A percentile compares a stretch with the other conserved stretches of the same genome.
These are phyloP conservation scores for Clitopilus passeckerianus DNA, from an alignment of 768 basidiomycete species.

Conservation along the genomic window DNA sequence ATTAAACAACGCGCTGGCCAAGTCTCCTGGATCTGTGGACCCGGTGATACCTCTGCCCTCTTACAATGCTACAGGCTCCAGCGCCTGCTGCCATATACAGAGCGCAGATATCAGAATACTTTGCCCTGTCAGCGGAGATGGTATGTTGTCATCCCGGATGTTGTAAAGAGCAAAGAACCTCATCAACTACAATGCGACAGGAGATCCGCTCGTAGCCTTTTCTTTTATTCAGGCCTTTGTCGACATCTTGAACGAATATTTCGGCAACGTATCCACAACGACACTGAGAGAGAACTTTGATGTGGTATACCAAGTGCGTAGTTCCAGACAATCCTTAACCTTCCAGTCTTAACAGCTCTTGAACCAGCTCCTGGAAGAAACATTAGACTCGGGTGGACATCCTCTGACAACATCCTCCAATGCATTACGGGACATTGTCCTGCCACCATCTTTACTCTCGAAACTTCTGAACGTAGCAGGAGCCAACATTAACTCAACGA, in stretches of 20 bases:
- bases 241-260: constrained; percentile 81
- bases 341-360: constrained; percentile 5
- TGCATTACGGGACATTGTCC: constrained; percentile 87
- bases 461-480: constrained; percentile 57
- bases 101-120: constrained; percentile 73
- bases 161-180: neutral
- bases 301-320: constrained; percentile 82
- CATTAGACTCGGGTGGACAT: constrained; percentile 89
- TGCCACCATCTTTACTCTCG: constrained; percentile 82
- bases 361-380: constrained; percentile 83
- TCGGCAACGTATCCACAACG: constrained; percentile 77
- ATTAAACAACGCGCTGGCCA: constrained; percentile 66
- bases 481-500: constrained; percentile 42
- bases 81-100: constrained; percentile 80
- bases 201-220: constrained; percentile 87
- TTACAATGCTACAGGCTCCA: constrained; percentile 43
- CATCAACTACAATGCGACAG: constrained; percentile 29
- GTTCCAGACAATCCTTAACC: neutral
- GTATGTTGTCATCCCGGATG: constrained; percentile 38
- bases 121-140: constrained; percentile 79
- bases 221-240: constrained; percentile 84
- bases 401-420: constrained; percentile 89
- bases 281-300: constrained; percentile 91
- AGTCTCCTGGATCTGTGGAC: constrained; percentile 57
- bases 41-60: constrained; percentile 67